These are phyloP conservation scores for Chytridiales sp. DNA, from an alignment of 371 early-diverging fungal genomes.

Conservation along the genomic window DNA sequence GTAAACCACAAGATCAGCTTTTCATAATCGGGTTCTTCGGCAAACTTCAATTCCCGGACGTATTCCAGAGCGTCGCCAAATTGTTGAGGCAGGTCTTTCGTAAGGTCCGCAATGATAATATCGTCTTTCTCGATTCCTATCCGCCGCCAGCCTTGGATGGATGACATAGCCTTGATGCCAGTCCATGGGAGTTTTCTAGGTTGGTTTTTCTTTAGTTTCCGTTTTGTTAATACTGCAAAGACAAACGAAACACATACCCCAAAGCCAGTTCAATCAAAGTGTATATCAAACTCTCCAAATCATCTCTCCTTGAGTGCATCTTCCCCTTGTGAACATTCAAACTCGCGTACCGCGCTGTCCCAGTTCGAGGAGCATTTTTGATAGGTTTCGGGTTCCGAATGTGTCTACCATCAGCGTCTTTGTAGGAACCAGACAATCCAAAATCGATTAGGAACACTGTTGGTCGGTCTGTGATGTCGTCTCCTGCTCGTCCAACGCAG, in stretches of 20 bases:
- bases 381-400: conserved; percentile 36
- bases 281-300: conserved; percentile 63
- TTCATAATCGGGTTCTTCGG: conserved; percentile 55
- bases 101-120: conserved; percentile 42
- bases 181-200: conserved; percentile 60
- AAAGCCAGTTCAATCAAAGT: conserved; percentile 53
- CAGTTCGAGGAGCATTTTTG: conserved; percentile 50
- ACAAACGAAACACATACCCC: not conserved
- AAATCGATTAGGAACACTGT: conserved; percentile 58
- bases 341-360: conserved; percentile 66
- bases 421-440: conserved; percentile 55
- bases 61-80: conserved; percentile 48
- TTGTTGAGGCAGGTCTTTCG: conserved; percentile 49
- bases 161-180: conserved; percentile 48
- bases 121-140: conserved; percentile 51
- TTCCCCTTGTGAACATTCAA: conserved; percentile 60
- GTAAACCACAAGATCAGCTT: conserved; percentile 29
- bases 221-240: not conserved
- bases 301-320: conserved; percentile 61
- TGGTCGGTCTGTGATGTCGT: conserved; percentile 28
- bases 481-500: conserved; percentile 47
- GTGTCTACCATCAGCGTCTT: conserved; percentile 46
- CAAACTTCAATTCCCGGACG: conserved; percentile 52
- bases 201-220: not conserved
- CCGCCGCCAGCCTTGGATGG: conserved; percentile 54